These are phyloP conservation scores for Penicillium verhagenii DNA, from an alignment of 495 filamentous ascomycete species.

Conservation along the genomic window DNA sequence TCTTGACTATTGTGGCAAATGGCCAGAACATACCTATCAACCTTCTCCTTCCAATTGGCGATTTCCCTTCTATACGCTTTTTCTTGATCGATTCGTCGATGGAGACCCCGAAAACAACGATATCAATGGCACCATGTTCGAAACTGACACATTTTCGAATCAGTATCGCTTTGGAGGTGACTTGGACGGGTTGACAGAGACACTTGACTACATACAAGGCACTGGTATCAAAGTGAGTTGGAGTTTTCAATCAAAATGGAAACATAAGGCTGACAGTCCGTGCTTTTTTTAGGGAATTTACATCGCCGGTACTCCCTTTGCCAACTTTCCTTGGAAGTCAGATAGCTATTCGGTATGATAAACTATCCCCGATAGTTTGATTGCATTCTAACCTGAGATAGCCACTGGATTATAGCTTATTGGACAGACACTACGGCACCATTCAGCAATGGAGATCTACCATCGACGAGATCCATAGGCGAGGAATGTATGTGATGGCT, in stretches of 20 bases:
- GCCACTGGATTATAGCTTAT: constrained; percentile 63
- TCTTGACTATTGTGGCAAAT: constrained; percentile 60
- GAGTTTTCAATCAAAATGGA: not conserved
- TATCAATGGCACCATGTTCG: constrained; percentile 63
- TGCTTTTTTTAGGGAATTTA: constrained; percentile 53
- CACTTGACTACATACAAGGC: constrained; percentile 70
- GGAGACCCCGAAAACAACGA: constrained; percentile 71
- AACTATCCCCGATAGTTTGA: constrained; percentile 43
- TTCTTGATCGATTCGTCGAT: constrained; percentile 69
- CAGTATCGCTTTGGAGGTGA: constrained; percentile 74
- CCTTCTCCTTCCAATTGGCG: constrained; percentile 66
- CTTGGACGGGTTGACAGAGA: constrained; percentile 59
- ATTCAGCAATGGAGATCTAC: constrained; percentile 61
- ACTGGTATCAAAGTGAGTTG: constrained; percentile 65
- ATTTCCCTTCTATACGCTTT: constrained; percentile 68
- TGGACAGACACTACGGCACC: constrained; percentile 66
- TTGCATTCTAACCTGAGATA: too few relatives aligned
- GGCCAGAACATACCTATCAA: constrained; percentile 44
- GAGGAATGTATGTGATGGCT: constrained; percentile 69
- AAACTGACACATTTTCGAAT: constrained; percentile 64
- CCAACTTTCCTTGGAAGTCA: constrained; percentile 68
- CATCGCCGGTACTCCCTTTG: constrained; percentile 64
- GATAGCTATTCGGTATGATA: constrained; percentile 68
- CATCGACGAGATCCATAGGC: constrained; percentile 61
- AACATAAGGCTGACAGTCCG: not conserved